Base-by-base conservation (phyloP, 2,329 filamentous ascomycete species). In the Aureobasidium sp. region DNA sequence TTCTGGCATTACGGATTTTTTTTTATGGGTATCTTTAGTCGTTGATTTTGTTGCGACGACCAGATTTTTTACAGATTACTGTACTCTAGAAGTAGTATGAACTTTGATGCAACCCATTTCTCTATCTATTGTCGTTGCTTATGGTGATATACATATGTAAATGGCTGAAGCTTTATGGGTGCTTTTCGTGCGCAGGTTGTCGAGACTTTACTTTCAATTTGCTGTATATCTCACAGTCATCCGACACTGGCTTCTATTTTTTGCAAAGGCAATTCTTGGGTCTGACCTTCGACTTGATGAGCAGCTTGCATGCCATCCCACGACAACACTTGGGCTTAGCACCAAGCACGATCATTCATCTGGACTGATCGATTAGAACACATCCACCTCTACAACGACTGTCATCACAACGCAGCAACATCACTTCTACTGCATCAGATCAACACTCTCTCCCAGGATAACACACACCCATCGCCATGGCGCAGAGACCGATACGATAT, bases 61-160 rank as follows among this genome's bases (percentile, higher is more conserved):
- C 39, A 29, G 9, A 23, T 41, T 44, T 44, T 46, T 17, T 46
- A 20, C 29, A 34, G 27, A 57, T 26, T 57, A 26, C n/a, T 46
- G 39, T 57, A 46, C 53, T 57, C 53, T 57, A 57, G 27, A 55
- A 42, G 23, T 34, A 46, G 53, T 57, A 46, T 57, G 53, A 46
- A 57, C 27, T 46, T 44, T 46, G 52, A 56, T 56, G 39, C 52
- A 56, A 44, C 37, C 36, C 39, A 32, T 20, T 20, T 20, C 20
- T 6, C 6, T 29, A 7, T 55, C 26, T 42, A 9, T 9, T 32
- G 4, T 5, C 23, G 7, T 5, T 23, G 26, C 12, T 53, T 20
- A 27, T 41, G 20, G 20, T 46, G 42, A 26, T 1, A 1, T 12
- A 13, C 10, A 10, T 46, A 2, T 20, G 20, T 26, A 8, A 27